These are phyloP conservation scores for Trichophyton schoenleinii DNA, from an alignment of 2,329 filamentous ascomycete genomes.

Conservation along the genomic window DNA sequence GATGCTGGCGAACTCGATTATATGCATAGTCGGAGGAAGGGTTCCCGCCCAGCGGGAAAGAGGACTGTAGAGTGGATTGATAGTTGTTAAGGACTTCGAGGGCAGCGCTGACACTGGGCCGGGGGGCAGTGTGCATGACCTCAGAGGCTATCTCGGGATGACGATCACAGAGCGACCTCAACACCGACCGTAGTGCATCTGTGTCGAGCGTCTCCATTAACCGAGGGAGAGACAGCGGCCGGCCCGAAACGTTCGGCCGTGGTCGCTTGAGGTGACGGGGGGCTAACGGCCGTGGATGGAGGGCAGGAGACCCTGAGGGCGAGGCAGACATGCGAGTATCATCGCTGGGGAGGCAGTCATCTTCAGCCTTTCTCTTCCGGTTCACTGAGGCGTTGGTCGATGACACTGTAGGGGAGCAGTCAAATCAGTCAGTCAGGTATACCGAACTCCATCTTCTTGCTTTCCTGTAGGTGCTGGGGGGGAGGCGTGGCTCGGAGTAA, in stretches of 20 bases:
- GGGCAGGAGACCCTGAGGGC: slow-evolving; percentile 67
- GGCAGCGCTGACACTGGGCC: slow-evolving; percentile 71
- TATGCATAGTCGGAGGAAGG: slow-evolving; percentile 86
- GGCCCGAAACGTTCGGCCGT: slow-evolving; percentile 55
- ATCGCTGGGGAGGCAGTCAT: slow-evolving; percentile 42
- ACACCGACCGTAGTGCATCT: slow-evolving; percentile 66
- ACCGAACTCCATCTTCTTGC: background rate
- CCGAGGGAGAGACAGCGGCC: slow-evolving; percentile 55
- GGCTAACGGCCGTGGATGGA: slow-evolving; percentile 55
- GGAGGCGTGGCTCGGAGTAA: background rate
- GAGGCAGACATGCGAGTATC: slow-evolving; percentile 83
- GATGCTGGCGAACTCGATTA: slow-evolving; percentile 72
- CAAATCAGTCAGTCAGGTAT: slow-evolving; percentile 5
- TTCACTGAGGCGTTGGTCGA: slow-evolving; percentile 30
- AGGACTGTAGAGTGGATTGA: slow-evolving; percentile 60
- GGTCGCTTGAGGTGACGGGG: slow-evolving; percentile 55
- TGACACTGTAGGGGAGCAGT: slow-evolving; percentile 22
- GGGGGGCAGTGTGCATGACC: slow-evolving; percentile 69
- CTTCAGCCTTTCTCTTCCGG: slow-evolving; percentile 81
- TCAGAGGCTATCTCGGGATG: slow-evolving; percentile 78
- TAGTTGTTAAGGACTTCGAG: slow-evolving; percentile 72
- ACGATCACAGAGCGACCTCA: slow-evolving; percentile 84
- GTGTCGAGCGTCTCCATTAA: slow-evolving; percentile 90
- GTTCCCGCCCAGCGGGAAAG: slow-evolving; percentile 76
- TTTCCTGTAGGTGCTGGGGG: slow-evolving; percentile 8